A percentile compares a stretch with the other conserved stretches of the same genome.
Evolutionary conservation across 768 basidiomycete genomes (phyloP).

Genomic region (Pleurotus salmoneostramineus): DNA sequence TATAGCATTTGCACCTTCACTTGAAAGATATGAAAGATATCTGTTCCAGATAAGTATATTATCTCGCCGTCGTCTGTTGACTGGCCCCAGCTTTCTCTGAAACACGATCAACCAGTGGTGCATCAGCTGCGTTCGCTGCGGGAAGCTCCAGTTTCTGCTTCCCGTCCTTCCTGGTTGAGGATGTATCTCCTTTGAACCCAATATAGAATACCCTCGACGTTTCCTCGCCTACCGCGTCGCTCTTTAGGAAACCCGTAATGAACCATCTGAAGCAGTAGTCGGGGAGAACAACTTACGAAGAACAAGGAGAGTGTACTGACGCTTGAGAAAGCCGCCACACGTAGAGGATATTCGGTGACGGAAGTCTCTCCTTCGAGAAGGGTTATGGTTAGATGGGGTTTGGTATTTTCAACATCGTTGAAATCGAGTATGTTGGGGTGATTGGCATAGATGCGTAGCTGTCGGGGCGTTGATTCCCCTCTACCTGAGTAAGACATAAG

Average conservation of each 20-base stretch:
- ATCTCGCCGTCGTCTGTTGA: slow-evolving; percentile 62
- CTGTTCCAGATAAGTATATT: slow-evolving; percentile 7
- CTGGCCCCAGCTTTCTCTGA: slow-evolving; percentile 48
- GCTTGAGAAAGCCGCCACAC: slow-evolving; percentile 72
- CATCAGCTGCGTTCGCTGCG: slow-evolving; percentile 78
- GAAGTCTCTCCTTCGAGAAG: slow-evolving; percentile 67
- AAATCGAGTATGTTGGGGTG: slow-evolving; percentile 75
- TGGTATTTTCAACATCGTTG: slow-evolving; percentile 60
- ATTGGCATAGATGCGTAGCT: slow-evolving; percentile 73
- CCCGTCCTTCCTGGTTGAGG: slow-evolving; percentile 50
- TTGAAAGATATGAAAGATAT: not conserved
- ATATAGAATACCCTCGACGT: slow-evolving; percentile 69
- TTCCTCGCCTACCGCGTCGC: slow-evolving; percentile 64
- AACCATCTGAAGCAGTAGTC: slow-evolving; percentile 7
- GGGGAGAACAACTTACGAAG: slow-evolving; percentile 53
- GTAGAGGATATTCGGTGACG: slow-evolving; percentile 74
- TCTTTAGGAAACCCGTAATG: slow-evolving; percentile 30
- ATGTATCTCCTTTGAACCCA: slow-evolving; percentile 78
- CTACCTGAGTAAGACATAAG: slow-evolving; percentile 44
- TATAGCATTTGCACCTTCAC: too few relatives aligned
- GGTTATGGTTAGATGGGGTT: slow-evolving; percentile 67
- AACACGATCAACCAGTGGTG: slow-evolving; percentile 56
- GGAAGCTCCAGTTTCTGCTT: slow-evolving; percentile 67
- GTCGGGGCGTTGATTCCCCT: slow-evolving; percentile 73
- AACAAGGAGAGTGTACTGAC: slow-evolving; percentile 71